Percentiles rank a stretch among this genome's conserved stretches.
phyloP scores from a whole-genome alignment of 306 rosid genomes.

The Lathyrus sativus region DNA sequence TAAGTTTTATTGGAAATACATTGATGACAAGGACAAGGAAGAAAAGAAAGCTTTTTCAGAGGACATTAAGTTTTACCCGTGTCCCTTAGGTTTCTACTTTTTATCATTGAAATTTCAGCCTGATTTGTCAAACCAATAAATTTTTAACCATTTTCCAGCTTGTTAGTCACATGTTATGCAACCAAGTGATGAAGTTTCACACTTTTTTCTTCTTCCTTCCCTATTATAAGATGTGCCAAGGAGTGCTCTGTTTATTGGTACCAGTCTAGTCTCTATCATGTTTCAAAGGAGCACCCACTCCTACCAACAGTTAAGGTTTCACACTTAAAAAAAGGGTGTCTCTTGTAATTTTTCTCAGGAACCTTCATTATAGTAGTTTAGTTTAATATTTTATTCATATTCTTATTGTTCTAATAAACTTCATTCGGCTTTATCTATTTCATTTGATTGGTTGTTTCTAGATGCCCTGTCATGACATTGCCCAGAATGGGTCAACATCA shows the following conservation, averaged over 20 bases:
- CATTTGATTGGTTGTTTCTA: conserved; percentile 40
- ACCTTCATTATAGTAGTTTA: conserved; percentile 12
- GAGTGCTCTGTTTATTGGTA: conserved; percentile 13
- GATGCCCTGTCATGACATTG: conserved; percentile 49
- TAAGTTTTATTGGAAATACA: conserved; percentile 17
- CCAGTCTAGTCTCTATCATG: conserved; percentile 9
- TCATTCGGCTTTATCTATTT: conserved; percentile 33
- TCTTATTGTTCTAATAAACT: conserved; percentile 28
- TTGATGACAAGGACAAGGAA: conserved; percentile 21
- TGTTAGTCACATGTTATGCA: conserved; percentile 4
- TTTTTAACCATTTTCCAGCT: not conserved
- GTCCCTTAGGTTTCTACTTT: conserved; percentile 21
- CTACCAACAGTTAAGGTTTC: conserved; percentile 19
- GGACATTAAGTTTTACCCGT: not conserved
- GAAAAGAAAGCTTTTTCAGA: not conserved
- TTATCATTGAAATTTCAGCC: conserved; percentile 13
- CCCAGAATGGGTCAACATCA: conserved; percentile 64
- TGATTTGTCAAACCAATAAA: conserved; percentile 10
- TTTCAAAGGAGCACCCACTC: conserved; percentile 11
- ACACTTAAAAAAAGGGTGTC: conserved; percentile 26
- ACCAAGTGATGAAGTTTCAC: conserved; percentile 18
- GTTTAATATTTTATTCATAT: conserved; percentile 15
- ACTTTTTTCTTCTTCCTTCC: conserved; percentile 17
- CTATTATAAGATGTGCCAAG: conserved; percentile 16
- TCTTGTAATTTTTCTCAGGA: conserved; percentile 4